Evolutionary conservation across 2,329 filamentous ascomycete genomes (phyloP), one percentile per base, ranked within the genome.

Genomic region (Thelonectria olida): DNA sequence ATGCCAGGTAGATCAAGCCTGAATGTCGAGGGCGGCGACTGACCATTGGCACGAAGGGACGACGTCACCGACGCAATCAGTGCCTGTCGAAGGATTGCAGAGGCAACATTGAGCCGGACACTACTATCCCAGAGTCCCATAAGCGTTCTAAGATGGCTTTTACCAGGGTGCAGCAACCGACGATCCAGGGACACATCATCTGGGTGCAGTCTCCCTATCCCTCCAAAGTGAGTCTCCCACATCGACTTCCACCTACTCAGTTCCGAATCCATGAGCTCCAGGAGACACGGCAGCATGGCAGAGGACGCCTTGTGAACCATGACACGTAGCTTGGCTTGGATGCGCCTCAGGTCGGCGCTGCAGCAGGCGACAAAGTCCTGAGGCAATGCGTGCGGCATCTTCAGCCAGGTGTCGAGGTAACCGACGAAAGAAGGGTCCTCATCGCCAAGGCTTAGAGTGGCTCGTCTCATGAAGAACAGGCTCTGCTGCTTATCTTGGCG

Each of bases 401-500:
- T 59, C 8, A 55, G 28, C 55, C 60, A 62, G 2, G 51, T 59
- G n/a, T 62, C 51, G 9, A 59, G 39, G 45, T 55, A 23, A 8
- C 52, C 52, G 15, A 59, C 23, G n/a, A 59, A 55, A 7, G 50
- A 20, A 28, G 22, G 28, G 17, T 62, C 54, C 6, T 59, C 62
- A 8, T 52, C 51, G 5, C 48, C 44, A 4, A 44, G 50, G 10
- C 23, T 54, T 4, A 56, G 36, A n/a, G 57, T 42, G 5, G 55
- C 36, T 49, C 50, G 55, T 20, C 59, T 58, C 59, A 65, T 51
- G 52, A 67, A 67, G 38, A 67, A 65, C 1, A 65, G 58, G 8
- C 51, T 63, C 25, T 65, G 62, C 31, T 65, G 64, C 25, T 59
- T 65, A 9, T 63, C 64, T 17, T 67, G 62, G 25, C 64, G 54